These are phyloP conservation scores for Decorospora gaudefroyi DNA, from an alignment of 2,329 filamentous ascomycete genomes.

Conservation along the genomic window DNA sequence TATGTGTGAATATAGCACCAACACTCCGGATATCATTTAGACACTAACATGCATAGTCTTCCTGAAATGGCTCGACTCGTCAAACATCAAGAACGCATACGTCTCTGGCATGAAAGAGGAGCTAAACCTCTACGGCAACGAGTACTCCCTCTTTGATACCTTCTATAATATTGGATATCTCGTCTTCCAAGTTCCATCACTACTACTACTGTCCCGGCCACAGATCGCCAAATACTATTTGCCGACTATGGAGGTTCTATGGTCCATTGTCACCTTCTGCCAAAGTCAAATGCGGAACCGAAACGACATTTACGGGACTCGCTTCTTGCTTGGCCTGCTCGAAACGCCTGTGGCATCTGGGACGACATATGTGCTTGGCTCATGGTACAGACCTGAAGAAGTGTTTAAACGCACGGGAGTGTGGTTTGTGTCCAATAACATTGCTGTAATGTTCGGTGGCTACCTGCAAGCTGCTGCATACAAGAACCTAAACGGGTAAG, in stretches of 20 bases:
- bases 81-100: slow-evolving; percentile 54
- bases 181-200: slow-evolving; percentile 47
- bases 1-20: slow-evolving; percentile 38
- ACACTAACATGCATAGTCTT: slow-evolving; percentile 36
- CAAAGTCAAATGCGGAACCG: slow-evolving; percentile 48
- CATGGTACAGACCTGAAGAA: slow-evolving; percentile 53
- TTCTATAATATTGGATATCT: slow-evolving; percentile 52
- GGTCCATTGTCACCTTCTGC: slow-evolving; percentile 49
- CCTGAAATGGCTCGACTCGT: slow-evolving; percentile 46
- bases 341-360: slow-evolving; percentile 47
- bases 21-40: not conserved
- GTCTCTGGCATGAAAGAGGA: slow-evolving; percentile 46
- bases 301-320: slow-evolving; percentile 48
- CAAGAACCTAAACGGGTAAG: slow-evolving; percentile 55
- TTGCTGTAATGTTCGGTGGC: slow-evolving; percentile 62
- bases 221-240: slow-evolving; percentile 45
- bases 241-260: slow-evolving; percentile 49
- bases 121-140: slow-evolving; percentile 55
- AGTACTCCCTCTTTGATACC: slow-evolving; percentile 59
- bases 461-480: slow-evolving; percentile 62
- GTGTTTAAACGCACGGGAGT: slow-evolving; percentile 60
- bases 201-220: slow-evolving; percentile 48
- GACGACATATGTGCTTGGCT: slow-evolving; percentile 46
- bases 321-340: slow-evolving; percentile 46
- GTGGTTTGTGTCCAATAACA: slow-evolving; percentile 58